phyloP scores from a whole-genome alignment of 2,329 filamentous ascomycete genomes.

The Didymella pinodella region DNA sequence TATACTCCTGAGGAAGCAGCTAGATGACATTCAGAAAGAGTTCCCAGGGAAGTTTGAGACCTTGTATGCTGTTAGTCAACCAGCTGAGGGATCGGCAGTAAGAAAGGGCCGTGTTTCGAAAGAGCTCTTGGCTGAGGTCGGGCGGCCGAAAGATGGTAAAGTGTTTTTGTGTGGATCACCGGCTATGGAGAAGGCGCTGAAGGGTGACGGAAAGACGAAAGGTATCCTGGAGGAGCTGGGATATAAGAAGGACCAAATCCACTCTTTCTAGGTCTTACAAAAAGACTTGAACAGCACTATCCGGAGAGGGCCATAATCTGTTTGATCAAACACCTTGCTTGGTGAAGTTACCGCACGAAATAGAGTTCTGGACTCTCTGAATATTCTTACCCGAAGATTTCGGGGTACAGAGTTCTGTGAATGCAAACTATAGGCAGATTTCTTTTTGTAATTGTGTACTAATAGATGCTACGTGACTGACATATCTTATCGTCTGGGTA shows the following conservation, averaged over 20 bases:
- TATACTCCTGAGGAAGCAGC: slow-evolving; percentile 64
- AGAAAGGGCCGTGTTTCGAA: slow-evolving; percentile 66
- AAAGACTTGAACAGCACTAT: background rate
- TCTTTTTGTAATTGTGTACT: no score
- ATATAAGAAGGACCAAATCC: background rate
- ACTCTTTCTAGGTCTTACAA: background rate
- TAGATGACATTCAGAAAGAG: slow-evolving; percentile 59
- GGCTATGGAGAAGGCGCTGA: slow-evolving; percentile 61
- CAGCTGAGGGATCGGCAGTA: slow-evolving; percentile 52
- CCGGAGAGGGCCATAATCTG: no score
- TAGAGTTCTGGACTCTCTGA: no score
- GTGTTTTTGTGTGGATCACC: slow-evolving; percentile 76
- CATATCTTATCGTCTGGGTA: slow-evolving; percentile 2
- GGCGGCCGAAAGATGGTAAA: slow-evolving; percentile 57
- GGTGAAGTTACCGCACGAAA: no score
- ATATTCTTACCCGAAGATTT: no score
- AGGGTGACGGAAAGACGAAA: slow-evolving; percentile 2
- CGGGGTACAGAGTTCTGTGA: no score
- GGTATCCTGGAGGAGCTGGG: slow-evolving; percentile 8
- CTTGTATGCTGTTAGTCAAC: slow-evolving; percentile 65
- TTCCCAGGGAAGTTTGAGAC: slow-evolving; percentile 65
- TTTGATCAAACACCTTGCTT: no score
- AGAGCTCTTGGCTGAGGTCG: slow-evolving; percentile 62
- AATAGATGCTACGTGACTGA: background rate
- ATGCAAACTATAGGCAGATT: no score